A percentile compares a stretch with the other conserved stretches of the same genome.
Evolutionary conservation across 2,329 filamentous ascomycete species (phyloP).

Genomic region (Lachnum nothofagi): DNA sequence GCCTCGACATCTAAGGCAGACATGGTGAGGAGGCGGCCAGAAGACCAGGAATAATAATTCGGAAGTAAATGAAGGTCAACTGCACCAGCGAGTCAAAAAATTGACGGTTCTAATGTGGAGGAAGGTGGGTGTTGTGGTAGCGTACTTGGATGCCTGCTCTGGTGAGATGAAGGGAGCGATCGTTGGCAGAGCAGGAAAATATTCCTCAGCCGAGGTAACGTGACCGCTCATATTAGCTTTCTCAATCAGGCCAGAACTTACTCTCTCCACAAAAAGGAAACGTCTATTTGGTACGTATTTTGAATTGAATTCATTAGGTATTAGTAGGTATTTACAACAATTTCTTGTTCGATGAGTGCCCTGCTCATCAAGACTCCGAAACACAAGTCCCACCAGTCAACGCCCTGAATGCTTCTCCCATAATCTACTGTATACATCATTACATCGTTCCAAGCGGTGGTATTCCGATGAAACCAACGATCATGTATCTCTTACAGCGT

Average conservation of each 20-base stretch:
- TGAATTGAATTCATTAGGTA: constrained; percentile 17
- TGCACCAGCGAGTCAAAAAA: neutral
- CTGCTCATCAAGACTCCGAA: constrained; percentile 10
- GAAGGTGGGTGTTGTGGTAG: neutral
- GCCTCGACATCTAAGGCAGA: constrained; percentile 79
- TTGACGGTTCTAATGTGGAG: neutral
- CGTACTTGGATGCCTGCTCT: neutral
- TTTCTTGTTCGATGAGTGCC: constrained; percentile 13
- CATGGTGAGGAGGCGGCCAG: constrained; percentile 42
- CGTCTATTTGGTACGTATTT: neutral
- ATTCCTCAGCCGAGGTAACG: no score
- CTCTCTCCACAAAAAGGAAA: neutral
- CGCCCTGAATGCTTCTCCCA: constrained; percentile 7
- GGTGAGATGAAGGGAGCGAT: neutral
- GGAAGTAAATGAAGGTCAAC: neutral
- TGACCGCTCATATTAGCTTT: neutral
- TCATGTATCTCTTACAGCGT: constrained; percentile 13
- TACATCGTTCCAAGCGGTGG: constrained; percentile 15
- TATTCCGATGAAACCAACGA: constrained; percentile 1
- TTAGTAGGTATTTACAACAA: constrained; percentile 12
- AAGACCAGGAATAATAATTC: neutral
- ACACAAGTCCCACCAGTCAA: constrained; percentile 11
- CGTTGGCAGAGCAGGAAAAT: neutral
- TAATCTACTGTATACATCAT: constrained; percentile 21
- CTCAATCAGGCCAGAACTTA: neutral